Percentiles rank a stretch among this genome's conserved stretches.
phyloP scores from a whole-genome alignment of 257 asterid species.

The Solanum sejunctum region DNA sequence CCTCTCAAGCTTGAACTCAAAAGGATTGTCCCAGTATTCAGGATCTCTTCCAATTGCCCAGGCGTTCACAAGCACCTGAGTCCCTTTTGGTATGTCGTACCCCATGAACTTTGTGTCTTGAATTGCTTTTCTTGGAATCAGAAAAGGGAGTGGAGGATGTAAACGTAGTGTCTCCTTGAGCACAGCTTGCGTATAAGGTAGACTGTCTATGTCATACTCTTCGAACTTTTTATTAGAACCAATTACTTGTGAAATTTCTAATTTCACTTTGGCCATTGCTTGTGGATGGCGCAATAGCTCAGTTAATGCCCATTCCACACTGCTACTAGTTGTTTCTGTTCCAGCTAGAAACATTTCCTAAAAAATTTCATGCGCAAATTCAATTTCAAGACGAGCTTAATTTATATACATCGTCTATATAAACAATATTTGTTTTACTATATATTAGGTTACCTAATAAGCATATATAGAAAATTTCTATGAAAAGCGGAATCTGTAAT shows the following conservation, averaged over 20 bases:
- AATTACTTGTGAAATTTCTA: slow-evolving; percentile 25
- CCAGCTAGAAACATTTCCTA: slow-evolving; percentile 33
- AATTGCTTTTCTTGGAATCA: slow-evolving; percentile 26
- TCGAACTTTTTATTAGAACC: slow-evolving; percentile 15
- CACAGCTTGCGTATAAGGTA: slow-evolving; percentile 34
- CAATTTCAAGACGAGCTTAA: background rate
- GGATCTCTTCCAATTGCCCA: background rate
- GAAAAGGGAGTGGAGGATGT: slow-evolving; percentile 36
- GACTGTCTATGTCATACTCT: slow-evolving; percentile 21
- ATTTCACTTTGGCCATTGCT: slow-evolving; percentile 12
- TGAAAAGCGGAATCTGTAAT: background rate
- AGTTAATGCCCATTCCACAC: slow-evolving; percentile 36
- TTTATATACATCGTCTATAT: background rate
- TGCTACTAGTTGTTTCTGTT: slow-evolving; percentile 27
- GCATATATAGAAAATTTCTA: background rate
- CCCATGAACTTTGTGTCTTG: slow-evolving; percentile 30
- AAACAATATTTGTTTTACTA: background rate
- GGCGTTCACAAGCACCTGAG: slow-evolving; percentile 10
- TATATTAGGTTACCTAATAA: background rate
- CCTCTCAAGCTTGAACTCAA: background rate
- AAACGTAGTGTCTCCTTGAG: slow-evolving; percentile 40
- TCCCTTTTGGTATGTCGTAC: slow-evolving; percentile 17
- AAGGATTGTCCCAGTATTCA: background rate
- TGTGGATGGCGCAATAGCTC: slow-evolving; percentile 30
- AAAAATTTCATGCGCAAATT: background rate